Percentiles rank a stretch among this genome's conserved stretches.
Evolutionary conservation across 768 basidiomycete genomes (phyloP).

Genomic region (Suillus decipiens): DNA sequence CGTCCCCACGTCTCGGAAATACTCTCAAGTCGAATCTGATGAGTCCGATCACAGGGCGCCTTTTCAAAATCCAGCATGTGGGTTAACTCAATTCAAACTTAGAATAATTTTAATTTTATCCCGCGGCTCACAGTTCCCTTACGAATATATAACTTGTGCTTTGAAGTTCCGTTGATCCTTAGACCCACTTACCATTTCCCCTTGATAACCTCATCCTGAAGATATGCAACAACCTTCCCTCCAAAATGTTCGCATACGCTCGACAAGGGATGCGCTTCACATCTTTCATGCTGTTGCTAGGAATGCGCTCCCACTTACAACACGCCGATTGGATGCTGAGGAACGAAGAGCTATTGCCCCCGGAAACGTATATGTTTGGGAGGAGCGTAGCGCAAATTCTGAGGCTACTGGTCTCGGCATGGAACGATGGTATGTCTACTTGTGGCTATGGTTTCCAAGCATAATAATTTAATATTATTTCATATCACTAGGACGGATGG

Average conservation of each 20-base stretch:
- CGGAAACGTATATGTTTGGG: slow-evolving; percentile 87
- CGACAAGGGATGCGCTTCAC: slow-evolving; percentile 76
- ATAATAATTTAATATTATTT: slow-evolving; percentile 9
- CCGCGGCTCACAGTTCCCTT: slow-evolving; percentile 21
- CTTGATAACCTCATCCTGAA: slow-evolving; percentile 20
- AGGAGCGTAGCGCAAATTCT: slow-evolving; percentile 83
- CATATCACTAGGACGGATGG: slow-evolving; percentile 50
- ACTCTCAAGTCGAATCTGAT: slow-evolving; percentile 14
- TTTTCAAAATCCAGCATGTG: slow-evolving; percentile 22
- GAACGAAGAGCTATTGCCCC: slow-evolving; percentile 72
- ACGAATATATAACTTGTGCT: slow-evolving; percentile 36
- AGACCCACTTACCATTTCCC: slow-evolving; percentile 32
- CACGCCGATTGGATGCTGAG: slow-evolving; percentile 79
- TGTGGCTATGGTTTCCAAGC: not conserved
- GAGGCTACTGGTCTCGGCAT: slow-evolving; percentile 82
- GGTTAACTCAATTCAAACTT: slow-evolving; percentile 61
- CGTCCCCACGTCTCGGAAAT: slow-evolving; percentile 22
- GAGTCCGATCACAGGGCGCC: slow-evolving; percentile 26
- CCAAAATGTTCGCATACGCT: slow-evolving; percentile 74
- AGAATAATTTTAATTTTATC: slow-evolving; percentile 42
- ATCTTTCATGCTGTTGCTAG: slow-evolving; percentile 79
- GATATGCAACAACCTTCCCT: slow-evolving; percentile 77
- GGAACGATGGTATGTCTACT: slow-evolving; percentile 66
- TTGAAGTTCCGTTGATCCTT: slow-evolving; percentile 20
- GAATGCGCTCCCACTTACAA: slow-evolving; percentile 70